Conservation (phyloP, 257 asterid genomes). For the Fraxinus pennsylvanica region DNA sequence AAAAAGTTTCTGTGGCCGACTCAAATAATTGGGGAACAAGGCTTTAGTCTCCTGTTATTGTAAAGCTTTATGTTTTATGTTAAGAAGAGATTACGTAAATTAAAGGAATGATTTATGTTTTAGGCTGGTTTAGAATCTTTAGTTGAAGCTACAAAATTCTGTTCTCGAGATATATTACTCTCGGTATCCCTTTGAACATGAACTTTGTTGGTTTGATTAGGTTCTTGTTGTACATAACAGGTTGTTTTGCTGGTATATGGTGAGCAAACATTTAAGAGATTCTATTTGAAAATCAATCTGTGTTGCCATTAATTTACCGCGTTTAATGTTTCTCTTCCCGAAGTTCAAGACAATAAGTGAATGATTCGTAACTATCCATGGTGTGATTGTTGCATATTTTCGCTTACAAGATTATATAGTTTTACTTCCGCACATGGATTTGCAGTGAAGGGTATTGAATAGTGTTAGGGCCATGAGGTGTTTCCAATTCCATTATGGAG, state of each 20-base stretch:
- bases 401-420: background rate
- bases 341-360: background rate
- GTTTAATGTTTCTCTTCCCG: background rate
- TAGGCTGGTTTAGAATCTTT: background rate
- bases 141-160: background rate
- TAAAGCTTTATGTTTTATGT: background rate
- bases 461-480: constrained; percentile 54
- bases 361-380: background rate
- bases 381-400: background rate
- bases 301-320: background rate
- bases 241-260: background rate
- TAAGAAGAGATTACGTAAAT: background rate
- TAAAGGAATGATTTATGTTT: background rate
- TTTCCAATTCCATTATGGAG: constrained; percentile 55
- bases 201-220: background rate
- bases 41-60: background rate
- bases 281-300: background rate
- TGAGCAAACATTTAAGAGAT: background rate
- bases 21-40: background rate
- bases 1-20: background rate
- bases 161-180: background rate
- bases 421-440: background rate
- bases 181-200: background rate
- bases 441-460: constrained; percentile 21
- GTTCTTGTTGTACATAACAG: background rate